Evolutionary conservation across 2,329 filamentous ascomycete genomes (phyloP).

Genomic region (Penicillium sp.): DNA sequence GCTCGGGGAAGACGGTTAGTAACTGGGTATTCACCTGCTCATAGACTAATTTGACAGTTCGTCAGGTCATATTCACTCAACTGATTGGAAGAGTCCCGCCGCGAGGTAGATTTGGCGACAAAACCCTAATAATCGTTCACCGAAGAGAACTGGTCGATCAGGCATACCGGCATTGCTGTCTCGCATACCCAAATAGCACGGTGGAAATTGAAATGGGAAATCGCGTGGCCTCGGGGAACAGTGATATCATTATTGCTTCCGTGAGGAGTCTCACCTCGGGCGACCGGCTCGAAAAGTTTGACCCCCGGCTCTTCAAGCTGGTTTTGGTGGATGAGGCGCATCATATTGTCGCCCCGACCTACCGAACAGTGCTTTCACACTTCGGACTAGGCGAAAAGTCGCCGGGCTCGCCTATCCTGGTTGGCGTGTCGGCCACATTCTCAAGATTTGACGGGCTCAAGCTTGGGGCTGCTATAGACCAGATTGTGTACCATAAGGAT

Average conservation of each 20-base stretch:
- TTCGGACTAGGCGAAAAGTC: slow-evolving; percentile 69
- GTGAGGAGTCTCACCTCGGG: slow-evolving; percentile 81
- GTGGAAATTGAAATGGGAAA: slow-evolving; percentile 93
- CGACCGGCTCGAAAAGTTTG: slow-evolving; percentile 79
- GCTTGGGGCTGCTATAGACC: slow-evolving; percentile 84
- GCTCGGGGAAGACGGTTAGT: slow-evolving; percentile 82
- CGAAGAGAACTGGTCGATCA: slow-evolving; percentile 93
- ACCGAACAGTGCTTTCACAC: slow-evolving; percentile 75
- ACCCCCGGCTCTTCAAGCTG: slow-evolving; percentile 81
- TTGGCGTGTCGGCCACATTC: slow-evolving; percentile 86
- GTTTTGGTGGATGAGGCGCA: slow-evolving; percentile 95
- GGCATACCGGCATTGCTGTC: slow-evolving; percentile 81
- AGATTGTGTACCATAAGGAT: slow-evolving; percentile 93
- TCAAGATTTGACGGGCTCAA: slow-evolving; percentile 82
- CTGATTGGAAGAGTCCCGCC: slow-evolving; percentile 78
- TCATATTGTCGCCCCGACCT: slow-evolving; percentile 86
- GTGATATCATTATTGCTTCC: slow-evolving; percentile 93
- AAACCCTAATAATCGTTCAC: slow-evolving; percentile 90
- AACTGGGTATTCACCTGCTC: not conserved
- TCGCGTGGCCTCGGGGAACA: slow-evolving; percentile 73
- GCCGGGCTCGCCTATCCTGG: slow-evolving; percentile 65
- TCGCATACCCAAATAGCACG: slow-evolving; percentile 76
- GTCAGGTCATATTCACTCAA: slow-evolving; percentile 90
- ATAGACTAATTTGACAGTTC: not conserved
- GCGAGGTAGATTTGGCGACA: slow-evolving; percentile 62